Evolutionary conservation across 768 basidiomycete genomes (phyloP).

Genomic region (Naganishia antarctica): DNA sequence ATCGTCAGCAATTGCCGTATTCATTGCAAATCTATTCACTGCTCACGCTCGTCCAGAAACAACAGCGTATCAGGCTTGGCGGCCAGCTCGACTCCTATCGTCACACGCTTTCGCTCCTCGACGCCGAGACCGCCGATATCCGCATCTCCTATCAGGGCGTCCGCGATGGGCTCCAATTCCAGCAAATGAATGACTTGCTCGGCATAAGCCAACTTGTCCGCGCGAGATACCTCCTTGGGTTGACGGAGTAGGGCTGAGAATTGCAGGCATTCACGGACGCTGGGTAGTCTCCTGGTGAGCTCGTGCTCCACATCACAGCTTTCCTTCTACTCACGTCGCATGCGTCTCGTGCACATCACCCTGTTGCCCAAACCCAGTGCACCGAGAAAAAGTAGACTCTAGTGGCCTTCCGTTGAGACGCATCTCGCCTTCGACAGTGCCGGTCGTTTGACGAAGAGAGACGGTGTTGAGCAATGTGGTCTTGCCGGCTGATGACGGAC

Average conservation of each 20-base stretch:
- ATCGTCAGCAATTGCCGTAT: too few relatives aligned
- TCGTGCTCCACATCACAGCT: too few relatives aligned
- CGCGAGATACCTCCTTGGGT: constrained; percentile 59
- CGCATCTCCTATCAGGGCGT: constrained; percentile 60
- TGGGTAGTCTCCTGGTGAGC: too few relatives aligned
- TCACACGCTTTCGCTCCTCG: constrained; percentile 73
- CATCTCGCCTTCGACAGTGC: constrained; percentile 66
- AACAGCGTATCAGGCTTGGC: constrained; percentile 76
- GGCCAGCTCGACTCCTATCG: constrained; percentile 80
- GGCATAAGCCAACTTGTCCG: constrained; percentile 69
- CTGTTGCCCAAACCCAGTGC: constrained; percentile 80
- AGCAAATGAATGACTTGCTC: constrained; percentile 72
- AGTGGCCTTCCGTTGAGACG: constrained; percentile 63
- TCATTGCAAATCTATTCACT: too few relatives aligned
- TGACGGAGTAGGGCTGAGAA: constrained; percentile 77
- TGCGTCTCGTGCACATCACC: constrained; percentile 63
- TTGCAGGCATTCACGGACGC: constrained; percentile 72
- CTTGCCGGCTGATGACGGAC: too few relatives aligned
- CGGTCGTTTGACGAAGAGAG: constrained; percentile 57
- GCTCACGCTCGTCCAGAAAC: constrained; percentile 82
- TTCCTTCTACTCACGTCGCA: too few relatives aligned
- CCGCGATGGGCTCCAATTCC: constrained; percentile 75
- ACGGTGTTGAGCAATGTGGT: constrained; percentile 60
- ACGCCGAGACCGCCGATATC: constrained; percentile 52
- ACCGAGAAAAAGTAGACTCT: constrained; percentile 56